Conservation (phyloP, 768 basidiomycete species). For the Multifurca ochricompacta region DNA sequence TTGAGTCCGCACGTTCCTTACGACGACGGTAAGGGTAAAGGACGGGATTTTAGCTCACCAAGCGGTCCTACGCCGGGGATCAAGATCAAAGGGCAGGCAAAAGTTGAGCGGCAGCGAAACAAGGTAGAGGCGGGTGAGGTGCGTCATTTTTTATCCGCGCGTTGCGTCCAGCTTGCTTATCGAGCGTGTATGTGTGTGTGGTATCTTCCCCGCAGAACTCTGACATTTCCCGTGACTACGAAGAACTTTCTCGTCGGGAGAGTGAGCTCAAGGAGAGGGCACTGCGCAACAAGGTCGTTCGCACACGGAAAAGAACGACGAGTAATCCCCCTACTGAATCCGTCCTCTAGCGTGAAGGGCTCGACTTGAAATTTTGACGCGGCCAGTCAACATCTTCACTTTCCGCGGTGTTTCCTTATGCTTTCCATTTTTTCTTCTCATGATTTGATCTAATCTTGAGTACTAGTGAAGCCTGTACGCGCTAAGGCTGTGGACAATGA, state of each 20-base stretch:
- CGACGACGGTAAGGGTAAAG: slow-evolving; percentile 11
- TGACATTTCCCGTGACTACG: slow-evolving; percentile 19
- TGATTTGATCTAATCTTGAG: slow-evolving; percentile 14
- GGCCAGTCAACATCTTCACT: not conserved
- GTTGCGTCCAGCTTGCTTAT: not conserved
- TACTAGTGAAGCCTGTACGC: slow-evolving; percentile 15
- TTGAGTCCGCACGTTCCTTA: slow-evolving; percentile 15
- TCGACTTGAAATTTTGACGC: not conserved
- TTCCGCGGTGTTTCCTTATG: slow-evolving; percentile 11
- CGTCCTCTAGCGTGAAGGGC: not conserved
- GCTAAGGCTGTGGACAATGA: slow-evolving; percentile 1
- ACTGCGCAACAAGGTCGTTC: slow-evolving; percentile 73
- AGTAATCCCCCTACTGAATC: slow-evolving; percentile 1
- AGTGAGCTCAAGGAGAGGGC: slow-evolving; percentile 78
- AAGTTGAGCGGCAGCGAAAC: slow-evolving; percentile 42
- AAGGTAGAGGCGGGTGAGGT: slow-evolving; percentile 39
- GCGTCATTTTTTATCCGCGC: slow-evolving; percentile 10
- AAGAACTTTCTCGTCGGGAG: slow-evolving; percentile 60
- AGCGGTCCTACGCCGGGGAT: slow-evolving; percentile 40
- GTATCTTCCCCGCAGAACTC: not conserved
- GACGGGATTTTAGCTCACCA: slow-evolving; percentile 25
- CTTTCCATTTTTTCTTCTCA: slow-evolving; percentile 1
- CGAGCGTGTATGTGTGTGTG: not conserved
- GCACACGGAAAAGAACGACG: slow-evolving; percentile 46
- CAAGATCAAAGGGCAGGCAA: slow-evolving; percentile 71